Evolutionary conservation across 805 yeast species (phyloP).

Genomic region (Diddensiella caesifluorescens): DNA sequence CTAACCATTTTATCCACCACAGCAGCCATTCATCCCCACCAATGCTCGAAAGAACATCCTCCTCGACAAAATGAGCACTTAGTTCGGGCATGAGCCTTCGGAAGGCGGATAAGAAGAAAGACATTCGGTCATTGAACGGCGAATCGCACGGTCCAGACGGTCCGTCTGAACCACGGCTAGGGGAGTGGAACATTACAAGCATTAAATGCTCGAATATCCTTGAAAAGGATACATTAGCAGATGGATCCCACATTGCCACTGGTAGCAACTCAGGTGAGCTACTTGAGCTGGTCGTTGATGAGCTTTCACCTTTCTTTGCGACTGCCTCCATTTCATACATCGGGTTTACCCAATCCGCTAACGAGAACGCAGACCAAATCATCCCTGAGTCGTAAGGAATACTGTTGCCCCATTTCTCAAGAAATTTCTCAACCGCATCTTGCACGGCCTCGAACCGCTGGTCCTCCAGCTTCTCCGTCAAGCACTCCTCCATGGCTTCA

Average conservation of each 20-base stretch:
- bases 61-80: conserved; percentile 71
- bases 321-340: conserved; percentile 31
- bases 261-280: conserved; percentile 16
- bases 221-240: conserved; percentile 28
- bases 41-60: conserved; percentile 57
- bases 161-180: conserved; percentile 41
- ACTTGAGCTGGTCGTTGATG: conserved; percentile 7
- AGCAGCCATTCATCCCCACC: conserved; percentile 82
- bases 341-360: conserved; percentile 87
- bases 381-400: conserved; percentile 76
- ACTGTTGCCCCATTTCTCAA: conserved; percentile 71
- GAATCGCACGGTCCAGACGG: conserved; percentile 31
- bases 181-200: conserved; percentile 69
- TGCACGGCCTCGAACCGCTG: conserved; percentile 38
- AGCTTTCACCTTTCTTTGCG: not conserved
- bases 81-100: conserved; percentile 68
- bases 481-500: conserved; percentile 12
- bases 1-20: conserved; percentile 94
- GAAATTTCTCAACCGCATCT: conserved; percentile 55
- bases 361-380: conserved; percentile 80
- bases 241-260: conserved; percentile 13
- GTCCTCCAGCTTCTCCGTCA: conserved; percentile 18
- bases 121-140: conserved; percentile 57
- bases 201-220: conserved; percentile 72
- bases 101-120: conserved; percentile 60